Percentiles rank a stretch among this genome's conserved stretches.
These are phyloP conservation scores for Aegle marmelos DNA, from an alignment of 345 rosid genomes.

Conservation along the genomic window DNA sequence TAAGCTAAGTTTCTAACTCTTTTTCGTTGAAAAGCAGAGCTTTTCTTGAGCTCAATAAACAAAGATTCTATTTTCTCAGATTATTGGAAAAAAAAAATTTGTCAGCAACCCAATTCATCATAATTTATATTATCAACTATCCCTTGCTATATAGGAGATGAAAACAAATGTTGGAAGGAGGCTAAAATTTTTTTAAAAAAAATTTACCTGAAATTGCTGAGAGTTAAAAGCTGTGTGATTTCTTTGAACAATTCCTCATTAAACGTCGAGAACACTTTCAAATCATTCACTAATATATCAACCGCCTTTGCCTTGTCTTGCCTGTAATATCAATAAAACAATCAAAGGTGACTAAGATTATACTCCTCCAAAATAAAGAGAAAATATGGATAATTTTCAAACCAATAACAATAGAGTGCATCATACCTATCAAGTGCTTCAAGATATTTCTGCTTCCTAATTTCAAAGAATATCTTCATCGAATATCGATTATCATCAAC, in stretches of 20 bases:
- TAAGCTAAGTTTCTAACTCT: neutral
- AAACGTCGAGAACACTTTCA: conserved; percentile 69
- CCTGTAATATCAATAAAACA: conserved; percentile 31
- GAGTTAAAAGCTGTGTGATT: conserved; percentile 72
- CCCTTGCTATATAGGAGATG: conserved; percentile 6
- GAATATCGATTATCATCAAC: conserved; percentile 72
- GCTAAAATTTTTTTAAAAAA: neutral
- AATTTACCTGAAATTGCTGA: conserved; percentile 61
- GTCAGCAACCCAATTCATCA: neutral
- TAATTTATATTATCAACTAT: neutral
- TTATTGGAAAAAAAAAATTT: neutral
- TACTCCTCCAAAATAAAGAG: neutral
- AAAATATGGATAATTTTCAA: neutral
- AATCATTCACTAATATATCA: conserved; percentile 61
- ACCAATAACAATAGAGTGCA: neutral
- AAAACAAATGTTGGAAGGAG: neutral
- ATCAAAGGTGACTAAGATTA: neutral
- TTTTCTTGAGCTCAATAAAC: neutral
- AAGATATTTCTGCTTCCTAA: conserved; percentile 86
- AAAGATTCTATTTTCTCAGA: neutral
- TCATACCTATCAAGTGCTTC: conserved; percentile 85
- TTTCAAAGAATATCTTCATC: conserved; percentile 86
- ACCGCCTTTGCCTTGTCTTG: conserved; percentile 79
- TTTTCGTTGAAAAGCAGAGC: neutral
- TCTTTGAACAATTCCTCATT: conserved; percentile 76